Evolutionary conservation across 768 basidiomycete species (phyloP).

Genomic region (Kwoniella europaea): DNA sequence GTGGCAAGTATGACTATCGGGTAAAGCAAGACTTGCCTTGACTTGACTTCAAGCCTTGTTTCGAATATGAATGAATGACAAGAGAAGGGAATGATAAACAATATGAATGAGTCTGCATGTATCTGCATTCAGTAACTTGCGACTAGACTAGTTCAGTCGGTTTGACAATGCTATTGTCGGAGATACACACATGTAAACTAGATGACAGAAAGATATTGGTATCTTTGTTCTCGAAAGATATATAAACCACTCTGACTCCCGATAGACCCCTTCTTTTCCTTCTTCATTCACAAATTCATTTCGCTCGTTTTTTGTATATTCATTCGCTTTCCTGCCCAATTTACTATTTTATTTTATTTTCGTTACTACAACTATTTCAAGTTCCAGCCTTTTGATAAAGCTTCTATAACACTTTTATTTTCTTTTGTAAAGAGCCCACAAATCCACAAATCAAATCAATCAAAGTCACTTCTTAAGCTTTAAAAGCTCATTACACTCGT

Average conservation of each 20-base stretch:
- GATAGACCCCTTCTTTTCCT: background rate
- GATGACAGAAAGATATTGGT: too few relatives aligned
- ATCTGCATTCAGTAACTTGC: background rate
- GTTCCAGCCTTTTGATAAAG: slow-evolving; percentile 26
- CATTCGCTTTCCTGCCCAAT: slow-evolving; percentile 11
- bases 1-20: background rate
- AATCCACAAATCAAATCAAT: slow-evolving; percentile 8
- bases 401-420: slow-evolving; percentile 1
- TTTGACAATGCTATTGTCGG: background rate
- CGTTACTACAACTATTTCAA: slow-evolving; percentile 7
- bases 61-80: background rate
- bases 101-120: background rate
- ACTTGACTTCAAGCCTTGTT: background rate
- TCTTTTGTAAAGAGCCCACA: slow-evolving; percentile 29
- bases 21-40: background rate
- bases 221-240: background rate
- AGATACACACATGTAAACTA: background rate
- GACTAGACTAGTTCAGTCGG: slow-evolving; percentile 6
- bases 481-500: slow-evolving; percentile 25
- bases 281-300: slow-evolving; percentile 9
- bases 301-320: slow-evolving; percentile 8
- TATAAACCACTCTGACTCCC: slow-evolving; percentile 9
- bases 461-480: slow-evolving; percentile 8
- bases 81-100: background rate
- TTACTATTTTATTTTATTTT: background rate